Conservation (phyloP, 208 protist species). For the Kentomonas sorsogonicus region DNA sequence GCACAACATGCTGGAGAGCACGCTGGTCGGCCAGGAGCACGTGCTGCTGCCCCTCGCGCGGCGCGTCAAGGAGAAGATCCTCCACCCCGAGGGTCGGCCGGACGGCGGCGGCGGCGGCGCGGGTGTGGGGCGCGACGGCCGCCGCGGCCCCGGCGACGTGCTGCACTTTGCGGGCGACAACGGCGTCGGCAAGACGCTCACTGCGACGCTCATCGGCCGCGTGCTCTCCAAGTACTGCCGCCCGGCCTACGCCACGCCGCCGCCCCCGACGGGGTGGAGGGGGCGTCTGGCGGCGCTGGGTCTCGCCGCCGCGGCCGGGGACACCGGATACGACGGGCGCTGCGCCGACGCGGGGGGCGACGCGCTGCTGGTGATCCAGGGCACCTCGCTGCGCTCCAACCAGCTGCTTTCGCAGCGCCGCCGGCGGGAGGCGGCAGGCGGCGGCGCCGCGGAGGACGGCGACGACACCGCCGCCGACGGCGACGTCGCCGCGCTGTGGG, state of each 20-base stretch:
- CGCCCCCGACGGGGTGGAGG: no score
- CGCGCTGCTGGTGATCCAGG: conserved; percentile 56
- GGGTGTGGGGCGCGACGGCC: no score
- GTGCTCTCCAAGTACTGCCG: conserved; percentile 50
- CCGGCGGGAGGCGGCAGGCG: conserved; percentile 29
- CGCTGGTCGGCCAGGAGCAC: conserved; percentile 53
- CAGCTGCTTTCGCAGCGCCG: no score
- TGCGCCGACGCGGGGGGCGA: conserved; percentile 70
- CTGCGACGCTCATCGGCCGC: conserved; percentile 37
- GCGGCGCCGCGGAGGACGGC: conserved; percentile 19
- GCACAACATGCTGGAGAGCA: conserved; percentile 36
- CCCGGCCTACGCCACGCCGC: conserved; percentile 27
- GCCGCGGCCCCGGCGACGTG: no score
- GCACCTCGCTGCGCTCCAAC: conserved; percentile 19
- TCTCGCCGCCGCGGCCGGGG: not conserved
- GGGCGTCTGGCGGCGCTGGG: no score
- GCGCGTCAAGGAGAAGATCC: conserved; percentile 53
- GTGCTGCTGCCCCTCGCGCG: conserved; percentile 35
- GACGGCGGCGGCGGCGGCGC: no score
- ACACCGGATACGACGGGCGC: conserved; percentile 13
- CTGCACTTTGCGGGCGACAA: conserved; percentile 82
- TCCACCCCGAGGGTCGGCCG: no score
- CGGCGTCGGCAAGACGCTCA: conserved; percentile 71
- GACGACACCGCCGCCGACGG: no score
- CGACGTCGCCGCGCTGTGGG: not conserved